Evolutionary conservation across 345 rosid genomes (phyloP).

Genomic region (Alliaria petiolata): DNA sequence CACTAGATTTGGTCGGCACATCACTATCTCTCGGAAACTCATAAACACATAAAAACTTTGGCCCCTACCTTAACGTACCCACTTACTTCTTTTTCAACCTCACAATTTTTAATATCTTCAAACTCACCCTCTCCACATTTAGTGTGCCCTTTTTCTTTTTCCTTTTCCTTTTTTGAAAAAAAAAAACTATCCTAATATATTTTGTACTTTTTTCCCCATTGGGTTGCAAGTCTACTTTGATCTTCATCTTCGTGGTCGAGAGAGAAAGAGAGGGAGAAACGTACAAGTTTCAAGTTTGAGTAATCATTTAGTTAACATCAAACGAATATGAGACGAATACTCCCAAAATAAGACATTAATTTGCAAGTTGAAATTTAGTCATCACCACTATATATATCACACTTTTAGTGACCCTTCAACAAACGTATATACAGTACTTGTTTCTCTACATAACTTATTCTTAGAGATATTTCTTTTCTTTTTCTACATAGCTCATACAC

Average conservation of each 20-base stretch:
- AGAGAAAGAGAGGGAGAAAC: not conserved
- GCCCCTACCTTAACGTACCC: slow-evolving; percentile 34
- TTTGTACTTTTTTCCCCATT: not conserved
- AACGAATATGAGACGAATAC: not conserved
- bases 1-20: slow-evolving; percentile 37
- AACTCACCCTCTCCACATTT: slow-evolving; percentile 33
- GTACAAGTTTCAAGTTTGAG: slow-evolving; percentile 14
- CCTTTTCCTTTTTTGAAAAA: not conserved
- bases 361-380: not conserved
- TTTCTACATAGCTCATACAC: not conserved
- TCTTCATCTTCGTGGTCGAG: slow-evolving; percentile 20
- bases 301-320: not conserved
- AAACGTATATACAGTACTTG: not conserved
- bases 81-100: slow-evolving; percentile 28
- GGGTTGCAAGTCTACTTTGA: slow-evolving; percentile 19
- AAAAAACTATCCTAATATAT: not conserved
- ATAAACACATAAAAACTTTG: slow-evolving; percentile 13
- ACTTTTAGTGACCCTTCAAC: not conserved
- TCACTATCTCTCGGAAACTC: slow-evolving; percentile 24
- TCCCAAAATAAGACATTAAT: slow-evolving; percentile 1
- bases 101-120: slow-evolving; percentile 5
- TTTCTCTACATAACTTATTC: not conserved
- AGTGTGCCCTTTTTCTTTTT: not conserved
- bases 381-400: not conserved
- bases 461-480: not conserved